phyloP scores from a whole-genome alignment of 139 green algal species.

The Tetradesmus lagerheimii region DNA sequence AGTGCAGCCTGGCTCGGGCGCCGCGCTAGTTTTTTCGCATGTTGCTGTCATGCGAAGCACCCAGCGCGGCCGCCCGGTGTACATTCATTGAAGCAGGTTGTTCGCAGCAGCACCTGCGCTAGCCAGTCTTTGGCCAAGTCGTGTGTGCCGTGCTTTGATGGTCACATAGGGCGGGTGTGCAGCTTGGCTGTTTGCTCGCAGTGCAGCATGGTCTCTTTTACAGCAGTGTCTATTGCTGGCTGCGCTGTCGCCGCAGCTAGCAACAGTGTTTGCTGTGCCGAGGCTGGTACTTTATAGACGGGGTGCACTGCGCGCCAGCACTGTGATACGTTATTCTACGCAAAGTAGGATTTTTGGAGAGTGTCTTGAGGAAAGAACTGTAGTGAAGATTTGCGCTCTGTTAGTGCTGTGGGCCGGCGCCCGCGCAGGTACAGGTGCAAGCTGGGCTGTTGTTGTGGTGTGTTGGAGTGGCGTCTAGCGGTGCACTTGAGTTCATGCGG shows the following conservation, averaged over 20 bases:
- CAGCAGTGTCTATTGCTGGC: conserved; percentile 14
- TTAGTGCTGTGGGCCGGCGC: neutral
- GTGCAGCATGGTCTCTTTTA: neutral
- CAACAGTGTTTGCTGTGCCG: neutral
- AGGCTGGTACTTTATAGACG: neutral
- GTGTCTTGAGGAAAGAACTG: neutral
- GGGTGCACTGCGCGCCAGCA: too few relatives aligned
- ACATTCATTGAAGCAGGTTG: neutral
- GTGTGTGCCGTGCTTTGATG: neutral
- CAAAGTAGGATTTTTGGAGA: too few relatives aligned
- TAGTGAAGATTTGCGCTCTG: neutral
- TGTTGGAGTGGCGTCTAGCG: neutral
- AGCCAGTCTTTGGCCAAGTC: neutral
- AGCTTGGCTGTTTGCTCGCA: neutral
- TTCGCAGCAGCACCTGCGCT: neutral
- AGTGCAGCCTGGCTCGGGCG: neutral
- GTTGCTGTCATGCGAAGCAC: neutral
- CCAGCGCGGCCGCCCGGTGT: neutral
- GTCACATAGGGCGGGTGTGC: neutral
- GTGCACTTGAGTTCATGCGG: neutral
- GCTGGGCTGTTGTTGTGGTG: neutral
- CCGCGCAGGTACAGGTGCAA: too few relatives aligned
- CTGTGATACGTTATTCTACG: too few relatives aligned
- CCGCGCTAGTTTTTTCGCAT: neutral
- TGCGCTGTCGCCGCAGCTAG: neutral